Conservation (phyloP, 139 green algal species). For the Trebouxia sp. region DNA sequence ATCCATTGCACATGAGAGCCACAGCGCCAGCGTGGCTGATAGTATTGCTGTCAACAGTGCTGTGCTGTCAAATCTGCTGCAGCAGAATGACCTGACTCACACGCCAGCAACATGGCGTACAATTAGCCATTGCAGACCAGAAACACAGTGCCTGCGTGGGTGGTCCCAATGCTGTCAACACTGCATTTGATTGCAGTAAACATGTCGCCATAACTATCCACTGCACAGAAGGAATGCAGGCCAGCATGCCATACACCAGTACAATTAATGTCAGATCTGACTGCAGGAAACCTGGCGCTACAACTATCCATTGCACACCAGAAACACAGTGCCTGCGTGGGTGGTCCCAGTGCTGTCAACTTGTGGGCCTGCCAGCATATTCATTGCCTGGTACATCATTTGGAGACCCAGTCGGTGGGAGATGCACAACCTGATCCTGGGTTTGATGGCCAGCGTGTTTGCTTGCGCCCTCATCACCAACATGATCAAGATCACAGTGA, state of each 20-base stretch:
- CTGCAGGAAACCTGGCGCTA: slow-evolving; percentile 42
- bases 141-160: no score
- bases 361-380: slow-evolving; percentile 28
- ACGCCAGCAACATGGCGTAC: slow-evolving; percentile 41
- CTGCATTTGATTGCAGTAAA: no score
- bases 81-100: no score
- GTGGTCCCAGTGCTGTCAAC: slow-evolving; percentile 43
- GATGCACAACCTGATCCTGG: slow-evolving; percentile 30
- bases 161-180: no score
- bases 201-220: no score
- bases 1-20: slow-evolving; percentile 37
- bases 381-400: slow-evolving; percentile 22
- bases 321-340: slow-evolving; percentile 53
- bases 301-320: slow-evolving; percentile 36
- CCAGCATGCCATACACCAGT: no score
- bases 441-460: slow-evolving; percentile 32
- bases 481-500: slow-evolving; percentile 48
- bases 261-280: no score
- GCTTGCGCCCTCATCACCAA: slow-evolving; percentile 50
- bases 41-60: slow-evolving; percentile 39
- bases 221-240: no score
- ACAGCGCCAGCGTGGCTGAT: slow-evolving; percentile 51
- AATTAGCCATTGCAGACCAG: slow-evolving; percentile 40
- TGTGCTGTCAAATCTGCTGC: no score
- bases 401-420: slow-evolving; percentile 8